phyloP scores from a whole-genome alignment of 768 basidiomycete genomes.

The Collybia mongolica region DNA sequence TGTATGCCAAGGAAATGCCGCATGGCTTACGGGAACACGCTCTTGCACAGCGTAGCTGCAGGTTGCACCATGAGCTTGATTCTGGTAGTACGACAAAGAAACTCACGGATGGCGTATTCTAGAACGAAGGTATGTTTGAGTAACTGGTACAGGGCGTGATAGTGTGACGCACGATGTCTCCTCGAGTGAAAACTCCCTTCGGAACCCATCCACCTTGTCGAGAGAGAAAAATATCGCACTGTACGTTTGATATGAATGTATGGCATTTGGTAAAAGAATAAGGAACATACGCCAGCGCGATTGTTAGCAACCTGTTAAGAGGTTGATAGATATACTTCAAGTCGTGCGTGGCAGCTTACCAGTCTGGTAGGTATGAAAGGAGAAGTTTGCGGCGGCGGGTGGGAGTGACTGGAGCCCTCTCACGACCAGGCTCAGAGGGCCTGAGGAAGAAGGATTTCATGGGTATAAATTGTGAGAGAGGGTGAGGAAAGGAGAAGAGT shows the following conservation, averaged over 20 bases:
- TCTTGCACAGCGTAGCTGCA: conserved; percentile 69
- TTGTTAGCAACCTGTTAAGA: conserved; percentile 59
- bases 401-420: conserved; percentile 24
- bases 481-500: conserved; percentile 4
- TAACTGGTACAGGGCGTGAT: background rate
- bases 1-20: conserved; percentile 5
- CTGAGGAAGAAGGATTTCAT: conserved; percentile 28
- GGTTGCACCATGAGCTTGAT: background rate
- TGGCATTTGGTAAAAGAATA: background rate
- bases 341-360: conserved; percentile 40
- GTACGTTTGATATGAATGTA: background rate
- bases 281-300: conserved; percentile 58
- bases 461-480: conserved; percentile 5
- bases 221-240: conserved; percentile 66
- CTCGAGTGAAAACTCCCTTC: conserved; percentile 72
- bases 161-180: conserved; percentile 65
- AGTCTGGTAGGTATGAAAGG: conserved; percentile 72
- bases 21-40: conserved; percentile 63
- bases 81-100: background rate
- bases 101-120: conserved; percentile 43
- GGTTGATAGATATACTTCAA: background rate
- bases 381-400: conserved; percentile 42
- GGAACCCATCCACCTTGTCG: conserved; percentile 67
- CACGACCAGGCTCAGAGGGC: conserved; percentile 11
- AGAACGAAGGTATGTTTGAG: conserved; percentile 16